phyloP scores from a whole-genome alignment of 2,329 filamentous ascomycete genomes.

The Trichoderma aggressivum region DNA sequence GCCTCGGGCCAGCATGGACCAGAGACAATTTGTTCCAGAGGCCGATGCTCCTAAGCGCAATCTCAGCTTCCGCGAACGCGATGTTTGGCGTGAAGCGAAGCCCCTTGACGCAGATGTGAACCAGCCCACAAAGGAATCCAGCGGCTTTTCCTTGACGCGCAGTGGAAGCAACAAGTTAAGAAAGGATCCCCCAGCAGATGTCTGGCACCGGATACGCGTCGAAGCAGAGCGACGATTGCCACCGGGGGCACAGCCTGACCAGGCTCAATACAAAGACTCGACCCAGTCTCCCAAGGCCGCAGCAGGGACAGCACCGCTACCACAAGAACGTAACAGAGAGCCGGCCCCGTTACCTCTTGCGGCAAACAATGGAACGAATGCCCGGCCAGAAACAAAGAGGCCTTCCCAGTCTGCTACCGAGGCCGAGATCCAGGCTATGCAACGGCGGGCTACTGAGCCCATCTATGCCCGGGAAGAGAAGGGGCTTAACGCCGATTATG shows the following conservation, averaged over 20 bases:
- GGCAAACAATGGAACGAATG: not conserved
- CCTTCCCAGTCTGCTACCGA: not conserved
- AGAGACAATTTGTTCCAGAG: constrained; percentile 23
- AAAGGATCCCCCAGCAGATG: constrained; percentile 55
- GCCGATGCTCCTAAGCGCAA: constrained; percentile 49
- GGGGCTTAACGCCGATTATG: constrained; percentile 28
- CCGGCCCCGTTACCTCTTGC: constrained; percentile 29
- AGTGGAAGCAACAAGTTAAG: constrained; percentile 57
- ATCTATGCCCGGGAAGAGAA: constrained; percentile 27
- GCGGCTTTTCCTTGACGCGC: constrained; percentile 40
- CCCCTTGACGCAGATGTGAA: constrained; percentile 29
- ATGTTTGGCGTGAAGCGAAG: constrained; percentile 43
- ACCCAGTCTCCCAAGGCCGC: not conserved
- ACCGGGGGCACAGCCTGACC: constrained; percentile 6
- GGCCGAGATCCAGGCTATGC: constrained; percentile 23
- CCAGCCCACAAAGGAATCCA: constrained; percentile 31
- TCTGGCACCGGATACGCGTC: constrained; percentile 42
- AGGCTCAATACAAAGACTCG: not conserved
- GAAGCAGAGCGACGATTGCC: constrained; percentile 39
- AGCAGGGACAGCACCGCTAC: constrained; percentile 11
- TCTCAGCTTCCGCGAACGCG: constrained; percentile 59
- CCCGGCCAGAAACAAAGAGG: not conserved
- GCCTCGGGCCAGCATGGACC: not conserved
- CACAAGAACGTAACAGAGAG: constrained; percentile 30
- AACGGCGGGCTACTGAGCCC: constrained; percentile 32